Evolutionary conservation across 2,329 filamentous ascomycete species (phyloP).

Genomic region (Aureobasidium sp.): DNA sequence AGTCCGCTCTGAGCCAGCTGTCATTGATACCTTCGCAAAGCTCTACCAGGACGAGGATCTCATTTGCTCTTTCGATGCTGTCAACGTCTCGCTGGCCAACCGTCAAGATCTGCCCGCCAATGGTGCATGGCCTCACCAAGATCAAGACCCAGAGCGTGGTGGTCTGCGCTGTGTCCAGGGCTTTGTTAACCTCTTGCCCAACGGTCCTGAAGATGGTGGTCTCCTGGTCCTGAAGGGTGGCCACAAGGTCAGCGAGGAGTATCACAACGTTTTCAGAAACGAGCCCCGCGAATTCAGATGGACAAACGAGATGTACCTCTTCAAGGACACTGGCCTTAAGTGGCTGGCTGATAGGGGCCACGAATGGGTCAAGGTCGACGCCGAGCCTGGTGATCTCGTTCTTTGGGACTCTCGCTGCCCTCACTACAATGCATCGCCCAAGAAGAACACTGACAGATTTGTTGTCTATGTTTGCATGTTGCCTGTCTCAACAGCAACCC

Average conservation of each 20-base stretch:
- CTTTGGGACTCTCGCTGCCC: constrained; percentile 22
- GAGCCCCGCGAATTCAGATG: constrained; percentile 10
- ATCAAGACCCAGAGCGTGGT: constrained; percentile 35
- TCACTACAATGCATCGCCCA: constrained; percentile 27
- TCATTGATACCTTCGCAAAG: constrained; percentile 31
- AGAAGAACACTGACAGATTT: constrained; percentile 22
- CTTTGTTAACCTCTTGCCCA: constrained; percentile 40
- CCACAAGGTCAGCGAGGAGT: constrained; percentile 29
- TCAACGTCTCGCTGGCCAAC: constrained; percentile 35
- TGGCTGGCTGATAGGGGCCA: constrained; percentile 20
- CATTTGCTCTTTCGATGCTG: constrained; percentile 33
- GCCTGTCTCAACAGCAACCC: constrained; percentile 13
- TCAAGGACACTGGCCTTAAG: constrained; percentile 24
- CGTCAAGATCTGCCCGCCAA: constrained; percentile 25
- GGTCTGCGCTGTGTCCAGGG: constrained; percentile 49
- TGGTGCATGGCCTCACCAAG: constrained; percentile 33
- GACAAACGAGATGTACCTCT: constrained; percentile 27
- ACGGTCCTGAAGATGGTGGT: constrained; percentile 32
- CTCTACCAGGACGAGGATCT: constrained; percentile 34
- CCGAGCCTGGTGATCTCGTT: constrained; percentile 20
- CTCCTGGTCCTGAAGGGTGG: constrained; percentile 31
- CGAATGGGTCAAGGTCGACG: constrained; percentile 18
- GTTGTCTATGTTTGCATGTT: constrained; percentile 25
- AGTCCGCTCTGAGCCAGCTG: constrained; percentile 32
- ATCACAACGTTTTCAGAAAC: constrained; percentile 24